Percentiles rank a stretch among this genome's conserved stretches.
Evolutionary conservation across 2,329 filamentous ascomycete genomes (phyloP).

Genomic region (Phyllosticta citribraziliensis): DNA sequence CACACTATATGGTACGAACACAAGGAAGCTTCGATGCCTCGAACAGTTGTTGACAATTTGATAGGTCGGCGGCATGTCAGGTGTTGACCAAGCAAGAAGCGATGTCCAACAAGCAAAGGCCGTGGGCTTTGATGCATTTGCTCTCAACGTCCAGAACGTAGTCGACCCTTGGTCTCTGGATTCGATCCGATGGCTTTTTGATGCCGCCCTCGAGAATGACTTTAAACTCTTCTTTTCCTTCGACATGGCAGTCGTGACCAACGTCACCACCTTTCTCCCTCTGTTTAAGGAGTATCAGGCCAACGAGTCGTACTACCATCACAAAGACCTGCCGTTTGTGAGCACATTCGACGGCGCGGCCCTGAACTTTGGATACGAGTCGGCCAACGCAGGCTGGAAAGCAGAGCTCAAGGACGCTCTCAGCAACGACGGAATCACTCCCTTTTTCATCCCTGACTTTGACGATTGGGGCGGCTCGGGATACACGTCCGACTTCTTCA

Average conservation of each 20-base stretch:
- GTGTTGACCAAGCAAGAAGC: conserved; percentile 6
- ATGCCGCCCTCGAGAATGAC: conserved; percentile 18
- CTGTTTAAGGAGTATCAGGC: conserved; percentile 18
- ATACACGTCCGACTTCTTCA: conserved; percentile 16
- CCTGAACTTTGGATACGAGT: conserved; percentile 9
- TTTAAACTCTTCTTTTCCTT: conserved; percentile 32
- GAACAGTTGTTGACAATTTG: background rate
- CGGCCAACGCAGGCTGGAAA: conserved; percentile 9
- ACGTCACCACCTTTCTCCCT: conserved; percentile 19
- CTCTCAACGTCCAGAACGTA: conserved; percentile 16
- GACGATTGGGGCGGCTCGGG: conserved; percentile 12
- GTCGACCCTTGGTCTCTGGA: conserved; percentile 17
- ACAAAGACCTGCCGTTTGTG: conserved; percentile 21
- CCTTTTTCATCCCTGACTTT: conserved; percentile 25
- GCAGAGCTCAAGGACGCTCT: conserved; percentile 14
- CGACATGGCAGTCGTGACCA: conserved; percentile 19
- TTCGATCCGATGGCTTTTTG: conserved; percentile 23
- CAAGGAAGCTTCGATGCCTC: background rate
- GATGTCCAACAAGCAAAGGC: conserved; percentile 21
- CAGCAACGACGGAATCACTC: conserved; percentile 16
- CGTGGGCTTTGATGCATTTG: conserved; percentile 14
- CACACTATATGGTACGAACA: conserved; percentile 8
- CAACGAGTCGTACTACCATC: conserved; percentile 20
- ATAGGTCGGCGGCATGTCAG: conserved; percentile 7
- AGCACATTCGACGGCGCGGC: conserved; percentile 24